These are phyloP conservation scores for Tetracladium setigerum DNA, from an alignment of 495 filamentous ascomycete species.

Conservation along the genomic window DNA sequence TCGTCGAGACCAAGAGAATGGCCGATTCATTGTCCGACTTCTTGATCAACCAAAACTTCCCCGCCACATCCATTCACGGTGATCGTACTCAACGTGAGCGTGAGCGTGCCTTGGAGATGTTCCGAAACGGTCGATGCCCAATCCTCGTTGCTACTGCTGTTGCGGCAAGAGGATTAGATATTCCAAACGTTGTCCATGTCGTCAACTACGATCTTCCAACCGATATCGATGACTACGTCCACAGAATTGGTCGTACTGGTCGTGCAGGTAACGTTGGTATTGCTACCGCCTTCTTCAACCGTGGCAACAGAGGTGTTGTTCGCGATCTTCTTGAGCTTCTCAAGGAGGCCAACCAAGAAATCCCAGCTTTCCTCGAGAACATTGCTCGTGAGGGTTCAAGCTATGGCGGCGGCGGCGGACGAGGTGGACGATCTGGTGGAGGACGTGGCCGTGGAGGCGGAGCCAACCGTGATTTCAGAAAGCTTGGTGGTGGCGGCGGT, in stretches of 20 bases:
- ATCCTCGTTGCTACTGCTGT: slow-evolving; percentile 96
- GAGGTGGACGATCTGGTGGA: slow-evolving; percentile 61
- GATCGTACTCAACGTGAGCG: slow-evolving; percentile 98
- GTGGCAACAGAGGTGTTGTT: slow-evolving; percentile 94
- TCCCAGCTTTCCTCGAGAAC: slow-evolving; percentile 87
- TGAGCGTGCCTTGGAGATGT: slow-evolving; percentile 94
- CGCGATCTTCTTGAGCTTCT: slow-evolving; percentile 91
- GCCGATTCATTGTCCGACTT: slow-evolving; percentile 96
- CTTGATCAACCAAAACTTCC: slow-evolving; percentile 95
- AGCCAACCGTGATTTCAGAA: slow-evolving; percentile 87
- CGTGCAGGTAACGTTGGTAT: slow-evolving; percentile 99
- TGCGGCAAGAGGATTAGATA: slow-evolving; percentile 90
- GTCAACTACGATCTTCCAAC: slow-evolving; percentile 99
- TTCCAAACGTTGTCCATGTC: slow-evolving; percentile 96
- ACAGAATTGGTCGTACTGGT: slow-evolving; percentile 98
- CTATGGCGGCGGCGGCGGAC: slow-evolving; percentile 63
- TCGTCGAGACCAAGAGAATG: slow-evolving; percentile 99
- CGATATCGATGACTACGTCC: slow-evolving; percentile 98
- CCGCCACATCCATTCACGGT: slow-evolving; percentile 97
- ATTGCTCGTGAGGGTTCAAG: slow-evolving; percentile 90
- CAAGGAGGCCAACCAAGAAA: slow-evolving; percentile 96
- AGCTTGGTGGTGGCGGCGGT: slow-evolving; percentile 53
- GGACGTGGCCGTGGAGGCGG: slow-evolving; percentile 53
- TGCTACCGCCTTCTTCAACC: slow-evolving; percentile 98
- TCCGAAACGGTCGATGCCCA: slow-evolving; percentile 90